Percentiles rank a stretch among this genome's conserved stretches.
These are phyloP conservation scores for Multifurca ochricompacta DNA, from an alignment of 768 basidiomycete species.

Conservation along the genomic window DNA sequence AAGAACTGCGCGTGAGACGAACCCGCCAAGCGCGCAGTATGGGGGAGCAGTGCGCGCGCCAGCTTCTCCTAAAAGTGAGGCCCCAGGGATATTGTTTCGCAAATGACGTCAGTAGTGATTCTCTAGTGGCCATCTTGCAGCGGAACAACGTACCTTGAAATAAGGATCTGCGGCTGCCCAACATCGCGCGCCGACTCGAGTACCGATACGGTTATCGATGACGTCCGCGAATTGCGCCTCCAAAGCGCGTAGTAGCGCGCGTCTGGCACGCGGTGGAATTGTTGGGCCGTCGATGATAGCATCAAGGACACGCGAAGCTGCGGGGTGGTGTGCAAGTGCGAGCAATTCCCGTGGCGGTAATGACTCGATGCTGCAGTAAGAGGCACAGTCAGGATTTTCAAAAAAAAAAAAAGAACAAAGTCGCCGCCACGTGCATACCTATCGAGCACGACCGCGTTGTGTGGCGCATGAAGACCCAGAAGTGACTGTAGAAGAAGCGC, in stretches of 20 bases:
- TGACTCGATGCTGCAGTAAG: slow-evolving; percentile 49
- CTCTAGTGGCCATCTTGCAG: no score
- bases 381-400: neutral
- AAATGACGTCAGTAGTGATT: neutral
- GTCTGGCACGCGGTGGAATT: slow-evolving; percentile 55
- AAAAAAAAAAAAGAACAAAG: neutral
- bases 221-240: slow-evolving; percentile 74
- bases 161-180: slow-evolving; percentile 91
- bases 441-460: slow-evolving; percentile 59
- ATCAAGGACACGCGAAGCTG: slow-evolving; percentile 74
- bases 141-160: slow-evolving; percentile 54
- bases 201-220: slow-evolving; percentile 86
- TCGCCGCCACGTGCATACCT: slow-evolving; percentile 39
- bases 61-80: slow-evolving; percentile 85
- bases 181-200: slow-evolving; percentile 82
- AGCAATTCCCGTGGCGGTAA: slow-evolving; percentile 54
- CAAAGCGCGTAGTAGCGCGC: slow-evolving; percentile 64
- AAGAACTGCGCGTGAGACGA: slow-evolving; percentile 89
- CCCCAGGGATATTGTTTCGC: no score
- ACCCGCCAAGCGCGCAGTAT: slow-evolving; percentile 62
- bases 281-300: slow-evolving; percentile 61
- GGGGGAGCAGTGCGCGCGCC: slow-evolving; percentile 64
- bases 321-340: slow-evolving; percentile 53
- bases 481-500: slow-evolving; percentile 80
- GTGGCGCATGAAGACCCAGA: slow-evolving; percentile 56